These are phyloP conservation scores for Eimeria zaria DNA, from an alignment of 169 alveolate species.

Conservation along the genomic window DNA sequence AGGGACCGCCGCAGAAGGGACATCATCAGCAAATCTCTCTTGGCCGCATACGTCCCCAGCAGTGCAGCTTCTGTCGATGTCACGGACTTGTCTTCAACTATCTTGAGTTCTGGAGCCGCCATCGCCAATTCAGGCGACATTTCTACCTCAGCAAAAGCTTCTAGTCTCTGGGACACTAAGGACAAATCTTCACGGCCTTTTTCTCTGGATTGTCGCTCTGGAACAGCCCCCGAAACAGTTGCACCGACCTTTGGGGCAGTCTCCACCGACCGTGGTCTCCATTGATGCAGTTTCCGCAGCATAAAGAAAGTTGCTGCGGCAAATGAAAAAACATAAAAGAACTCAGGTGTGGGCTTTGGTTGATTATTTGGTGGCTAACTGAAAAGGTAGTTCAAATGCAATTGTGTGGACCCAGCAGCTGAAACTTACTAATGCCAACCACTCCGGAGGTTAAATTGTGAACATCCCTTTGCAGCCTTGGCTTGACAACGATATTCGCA, in stretches of 20 bases:
- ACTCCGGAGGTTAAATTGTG: constrained; percentile 48
- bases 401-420: background rate
- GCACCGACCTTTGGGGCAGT: background rate
- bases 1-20: constrained; percentile 50
- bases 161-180: constrained; percentile 24
- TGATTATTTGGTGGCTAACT: background rate
- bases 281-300: constrained; percentile 70
- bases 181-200: constrained; percentile 11
- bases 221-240: background rate
- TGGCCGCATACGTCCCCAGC: constrained; percentile 27
- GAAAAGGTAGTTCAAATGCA: background rate
- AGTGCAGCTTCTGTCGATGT: constrained; percentile 21
- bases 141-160: constrained; percentile 31
- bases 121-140: constrained; percentile 45
- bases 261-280: constrained; percentile 27
- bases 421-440: constrained; percentile 36
- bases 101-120: constrained; percentile 39
- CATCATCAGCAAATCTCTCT: constrained; percentile 62
- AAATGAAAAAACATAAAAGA: background rate
- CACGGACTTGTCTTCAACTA: constrained; percentile 32
- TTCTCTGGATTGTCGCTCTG: background rate
- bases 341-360: background rate
- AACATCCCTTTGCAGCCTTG: constrained; percentile 39
- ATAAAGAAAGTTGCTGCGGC: constrained; percentile 44
- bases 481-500: constrained; percentile 1